Evolutionary conservation across 306 rosid species (phyloP).

Genomic region (Prunus campanulata): DNA sequence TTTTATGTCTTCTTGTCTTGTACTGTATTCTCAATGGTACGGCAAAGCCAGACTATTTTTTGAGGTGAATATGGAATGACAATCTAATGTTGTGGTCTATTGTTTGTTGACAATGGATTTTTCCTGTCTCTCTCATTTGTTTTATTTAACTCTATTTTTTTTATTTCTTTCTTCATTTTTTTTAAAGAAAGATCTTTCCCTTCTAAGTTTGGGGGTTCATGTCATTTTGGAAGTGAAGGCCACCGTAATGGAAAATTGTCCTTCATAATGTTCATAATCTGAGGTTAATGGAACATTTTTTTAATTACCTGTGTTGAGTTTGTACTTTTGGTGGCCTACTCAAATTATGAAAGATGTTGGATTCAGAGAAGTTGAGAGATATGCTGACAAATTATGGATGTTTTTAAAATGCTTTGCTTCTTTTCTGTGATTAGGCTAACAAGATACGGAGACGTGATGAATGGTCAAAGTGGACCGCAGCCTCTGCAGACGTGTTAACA

Average conservation of each 20-base stretch:
- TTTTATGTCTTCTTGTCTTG: no score
- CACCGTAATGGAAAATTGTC: not conserved
- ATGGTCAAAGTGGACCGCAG: constrained; percentile 80
- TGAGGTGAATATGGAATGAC: not conserved
- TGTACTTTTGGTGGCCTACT: not conserved
- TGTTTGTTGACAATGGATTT: not conserved
- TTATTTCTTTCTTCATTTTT: not conserved
- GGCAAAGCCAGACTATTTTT: not conserved
- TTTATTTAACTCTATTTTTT: not conserved
- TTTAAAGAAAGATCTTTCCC: not conserved
- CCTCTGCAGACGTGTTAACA: constrained; percentile 42
- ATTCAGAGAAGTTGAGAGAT: not conserved
- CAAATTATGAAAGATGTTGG: not conserved
- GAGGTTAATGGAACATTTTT: not conserved
- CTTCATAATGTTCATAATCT: not conserved
- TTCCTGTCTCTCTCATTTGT: not conserved
- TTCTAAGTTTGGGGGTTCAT: no score
- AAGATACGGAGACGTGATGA: constrained; percentile 63
- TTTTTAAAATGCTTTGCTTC: not conserved
- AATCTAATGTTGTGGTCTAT: not conserved
- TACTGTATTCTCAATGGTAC: not conserved
- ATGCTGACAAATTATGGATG: not conserved
- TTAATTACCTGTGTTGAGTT: not conserved
- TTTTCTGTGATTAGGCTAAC: constrained; percentile 51
- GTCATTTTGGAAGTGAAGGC: no score